Base-by-base conservation (phyloP, 257 asterid species). In the Galeopsis tetrahit region DNA sequence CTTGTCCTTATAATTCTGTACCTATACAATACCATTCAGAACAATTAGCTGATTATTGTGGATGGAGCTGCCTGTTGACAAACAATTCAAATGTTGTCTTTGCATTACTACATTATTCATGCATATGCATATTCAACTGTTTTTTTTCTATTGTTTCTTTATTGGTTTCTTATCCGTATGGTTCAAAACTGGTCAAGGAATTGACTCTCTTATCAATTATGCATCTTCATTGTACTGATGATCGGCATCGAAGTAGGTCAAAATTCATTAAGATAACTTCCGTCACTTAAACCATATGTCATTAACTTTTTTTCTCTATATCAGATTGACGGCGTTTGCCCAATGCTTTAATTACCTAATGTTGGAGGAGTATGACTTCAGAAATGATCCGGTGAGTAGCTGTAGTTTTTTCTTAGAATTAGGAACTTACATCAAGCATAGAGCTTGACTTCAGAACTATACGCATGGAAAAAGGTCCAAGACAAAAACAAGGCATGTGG, bases 331-430 rank as follows among this genome's bases (percentile, higher is more conserved):
- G 78, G 43, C 92, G 99, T 76, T 70, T 95, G 80, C 99, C 98
- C 55, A 95, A 89, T 79, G 97, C 97, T 65, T 71, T 95, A 71
- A 95, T 73, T 95, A 95, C 77, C 99, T 98, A 14, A 95, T 95
- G 98, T 76, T 95, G 89, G 99, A 95, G 90, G 99, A 95, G 83
- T 92, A 95, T 66, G 99, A 92, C 86, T 95, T 95, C 81, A 87
- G 98, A 84, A 92, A 95, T 80, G 99, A 95, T 74, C 83, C 89
- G 53, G 97, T 92, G 82, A 90, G 97, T 88, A 75, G 60, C 73
- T 56, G 53, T 49, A 57, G 3, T 8, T 70, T 55, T 13, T 33
- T 70, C 44, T n/a, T 15, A 9, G 65, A 44, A 63, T 44, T 14
- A 32, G 52, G 38, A 33, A 42, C 70, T 70, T 57, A 48, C 2